Base-by-base conservation (phyloP, 2,329 filamentous ascomycete genomes). In the Aspergillus quadrilineatus region DNA sequence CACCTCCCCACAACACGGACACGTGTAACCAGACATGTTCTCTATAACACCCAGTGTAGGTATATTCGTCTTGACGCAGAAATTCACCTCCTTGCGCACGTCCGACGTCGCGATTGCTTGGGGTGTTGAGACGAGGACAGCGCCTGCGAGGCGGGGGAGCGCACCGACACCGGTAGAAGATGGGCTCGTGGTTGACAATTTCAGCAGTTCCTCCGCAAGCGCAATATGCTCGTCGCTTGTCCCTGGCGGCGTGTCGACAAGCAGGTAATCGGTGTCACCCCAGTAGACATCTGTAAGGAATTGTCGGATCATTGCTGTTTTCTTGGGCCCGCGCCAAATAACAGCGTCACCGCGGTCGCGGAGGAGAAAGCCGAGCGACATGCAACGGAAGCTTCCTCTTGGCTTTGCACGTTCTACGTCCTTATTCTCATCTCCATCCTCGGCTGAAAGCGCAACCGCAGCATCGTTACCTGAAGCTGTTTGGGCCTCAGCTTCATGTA, bases 211-310 rank as follows among this genome's bases (percentile, higher is more conserved):
- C 73, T 97, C 93, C 5, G 92, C 91, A 1, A 97, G 85, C 0
- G 92, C 94, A 48, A 99, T 97, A 72, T 97, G 94, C 75, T 99
- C 94, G 75, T 99, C 94, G 58, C 89, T 94, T 2, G 94, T 99
- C 2, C 94, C 94, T 0, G 94, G 94, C 10, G 94, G 94, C 3
- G 94, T 99, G 74, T 99, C 94, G 68, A 99, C 90, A 57, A 99
- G 83, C 0, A 99, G 81, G 69, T 90, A 97, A 72, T 97, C 93
- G n/a, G 90, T 85, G 26, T 87, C 83, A 0, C 80, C 83, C 94
- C 94, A 97, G 30, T 90, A 81, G 4, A 97, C 92, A 69, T 97
- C 92, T 1, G 89, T 89, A 29, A 99, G 80, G 70, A 99, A 99
- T 73, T 99, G 94, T 41, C 92, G 86, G 57, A 99, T 91, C 94